A percentile compares a stretch with the other conserved stretches of the same genome.
Evolutionary conservation across 176 grass and related monocot genomes (phyloP).

Genomic region (Oryza glumipatula): DNA sequence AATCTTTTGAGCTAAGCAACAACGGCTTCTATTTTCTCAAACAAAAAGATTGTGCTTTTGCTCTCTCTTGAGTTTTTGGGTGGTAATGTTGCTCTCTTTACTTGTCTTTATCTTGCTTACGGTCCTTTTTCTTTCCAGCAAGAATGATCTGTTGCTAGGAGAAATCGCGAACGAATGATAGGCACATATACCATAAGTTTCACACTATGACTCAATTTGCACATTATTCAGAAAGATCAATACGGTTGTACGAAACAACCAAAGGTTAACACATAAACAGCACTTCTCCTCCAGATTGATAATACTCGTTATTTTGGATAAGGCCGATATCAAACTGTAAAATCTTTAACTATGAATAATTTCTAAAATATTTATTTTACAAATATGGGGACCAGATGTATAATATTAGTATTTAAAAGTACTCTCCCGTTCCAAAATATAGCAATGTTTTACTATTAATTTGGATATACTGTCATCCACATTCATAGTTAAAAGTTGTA

Average conservation of each 20-base stretch:
- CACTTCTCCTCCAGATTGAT: no score
- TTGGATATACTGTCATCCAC: no score
- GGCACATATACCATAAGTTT: background rate
- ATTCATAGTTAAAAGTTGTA: no score
- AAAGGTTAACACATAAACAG: background rate
- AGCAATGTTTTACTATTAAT: no score
- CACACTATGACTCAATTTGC: background rate
- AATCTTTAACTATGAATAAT: no score
- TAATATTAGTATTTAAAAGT: no score
- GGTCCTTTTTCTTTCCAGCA: background rate
- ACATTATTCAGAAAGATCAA: background rate
- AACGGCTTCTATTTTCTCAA: slow-evolving; percentile 34
- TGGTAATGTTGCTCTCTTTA: slow-evolving; percentile 10
- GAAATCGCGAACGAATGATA: slow-evolving; percentile 14
- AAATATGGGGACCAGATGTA: no score
- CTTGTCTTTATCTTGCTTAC: slow-evolving; percentile 28
- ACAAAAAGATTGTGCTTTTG: slow-evolving; percentile 10
- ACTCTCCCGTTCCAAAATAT: no score
- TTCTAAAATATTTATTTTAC: no score
- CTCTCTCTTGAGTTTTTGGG: background rate
- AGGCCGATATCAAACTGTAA: no score
- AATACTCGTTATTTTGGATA: no score
- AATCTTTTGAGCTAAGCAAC: slow-evolving; percentile 25
- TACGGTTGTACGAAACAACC: background rate
- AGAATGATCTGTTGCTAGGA: background rate